Evolutionary conservation across 1,284 basidiomycete species (phyloP), one percentile per base, ranked within the genome.

Genomic region (Sanguinoderma infundibulare): DNA sequence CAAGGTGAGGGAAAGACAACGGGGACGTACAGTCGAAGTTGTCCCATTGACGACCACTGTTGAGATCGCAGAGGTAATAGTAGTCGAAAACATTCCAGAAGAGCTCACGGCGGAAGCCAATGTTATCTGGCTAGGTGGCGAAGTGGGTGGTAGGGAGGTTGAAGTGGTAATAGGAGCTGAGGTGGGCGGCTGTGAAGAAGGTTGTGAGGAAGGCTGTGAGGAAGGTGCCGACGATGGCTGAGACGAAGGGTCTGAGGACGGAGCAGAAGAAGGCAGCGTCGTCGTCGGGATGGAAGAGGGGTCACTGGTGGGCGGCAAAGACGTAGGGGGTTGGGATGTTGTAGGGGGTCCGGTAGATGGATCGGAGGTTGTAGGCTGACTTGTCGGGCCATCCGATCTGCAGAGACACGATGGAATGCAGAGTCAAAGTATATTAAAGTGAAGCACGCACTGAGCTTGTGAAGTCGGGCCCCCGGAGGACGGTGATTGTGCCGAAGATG

Each of bases 21-120:
- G 17, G 58, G 14, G 0, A 53, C 60, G 17, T 47, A 61, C 60
- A 9, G 65, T 66, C 1, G 65, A 60, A 10, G 65, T 60, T 28
- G 53, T 57, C n/a, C 65, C 65, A 42, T 63, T 39, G 17, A 66
- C 58, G 14, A 66, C 65, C 5, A 46, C 42, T 26, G 69, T 66
- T 6, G 55, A 62, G 40, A 66, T 59, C 0, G 65, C 60, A 14
- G 62, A 62, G 2, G 62, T 66, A 22, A 66, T 61, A 0, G 65
- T 66, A 1, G 60, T 62, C 26, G 57, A 35, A 34, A 61, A 56
- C 22, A 39, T 34, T 1, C 47, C 64, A 14, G 65, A 35, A 17
- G 42, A 46, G 14, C 12, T 26, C 14, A n/a, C n/a, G n/a, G n/a
- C n/a, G n/a, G n/a, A n/a, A n/a, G 62, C 35, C 30, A 63, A 50